Evolutionary conservation across 345 rosid species (phyloP).

Genomic region (Pseudoturritis turrita): DNA sequence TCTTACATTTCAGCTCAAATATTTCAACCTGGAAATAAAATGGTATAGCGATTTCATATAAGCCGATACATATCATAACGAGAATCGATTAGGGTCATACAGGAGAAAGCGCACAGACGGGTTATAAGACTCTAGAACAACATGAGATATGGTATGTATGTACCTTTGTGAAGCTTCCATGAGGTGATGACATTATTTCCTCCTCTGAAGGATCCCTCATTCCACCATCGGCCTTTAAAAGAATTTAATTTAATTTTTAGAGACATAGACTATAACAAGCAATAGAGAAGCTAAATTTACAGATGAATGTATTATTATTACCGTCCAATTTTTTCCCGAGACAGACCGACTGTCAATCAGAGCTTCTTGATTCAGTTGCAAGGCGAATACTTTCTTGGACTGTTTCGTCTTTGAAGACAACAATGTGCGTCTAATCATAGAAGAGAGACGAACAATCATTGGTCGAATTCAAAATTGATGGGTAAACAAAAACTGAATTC

Average conservation of each 20-base stretch:
- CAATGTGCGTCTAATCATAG: constrained; percentile 39
- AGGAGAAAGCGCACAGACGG: too few species aligned
- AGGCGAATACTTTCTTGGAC: constrained; percentile 49
- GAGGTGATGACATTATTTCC: constrained; percentile 47
- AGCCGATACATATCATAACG: neutral
- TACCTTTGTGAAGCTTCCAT: constrained; percentile 56
- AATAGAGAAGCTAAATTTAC: neutral
- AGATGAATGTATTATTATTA: constrained; percentile 13
- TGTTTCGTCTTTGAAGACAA: constrained; percentile 64
- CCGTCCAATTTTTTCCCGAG: constrained; percentile 51
- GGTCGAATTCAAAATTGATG: neutral
- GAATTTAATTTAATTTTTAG: neutral
- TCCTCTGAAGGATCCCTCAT: constrained; percentile 48
- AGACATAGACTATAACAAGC: neutral
- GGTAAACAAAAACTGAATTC: neutral
- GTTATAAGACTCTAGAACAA: too few species aligned
- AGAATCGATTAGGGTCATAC: neutral
- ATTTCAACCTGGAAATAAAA: constrained; percentile 51
- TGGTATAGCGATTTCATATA: neutral
- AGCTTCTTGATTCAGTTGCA: constrained; percentile 50
- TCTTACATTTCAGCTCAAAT: constrained; percentile 32
- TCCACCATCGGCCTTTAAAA: constrained; percentile 51
- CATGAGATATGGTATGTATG: neutral
- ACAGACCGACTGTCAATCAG: constrained; percentile 31
- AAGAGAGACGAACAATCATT: neutral